Base-by-base conservation (phyloP, 176 grass and related monocot species). In the Oryza officinalis region DNA sequence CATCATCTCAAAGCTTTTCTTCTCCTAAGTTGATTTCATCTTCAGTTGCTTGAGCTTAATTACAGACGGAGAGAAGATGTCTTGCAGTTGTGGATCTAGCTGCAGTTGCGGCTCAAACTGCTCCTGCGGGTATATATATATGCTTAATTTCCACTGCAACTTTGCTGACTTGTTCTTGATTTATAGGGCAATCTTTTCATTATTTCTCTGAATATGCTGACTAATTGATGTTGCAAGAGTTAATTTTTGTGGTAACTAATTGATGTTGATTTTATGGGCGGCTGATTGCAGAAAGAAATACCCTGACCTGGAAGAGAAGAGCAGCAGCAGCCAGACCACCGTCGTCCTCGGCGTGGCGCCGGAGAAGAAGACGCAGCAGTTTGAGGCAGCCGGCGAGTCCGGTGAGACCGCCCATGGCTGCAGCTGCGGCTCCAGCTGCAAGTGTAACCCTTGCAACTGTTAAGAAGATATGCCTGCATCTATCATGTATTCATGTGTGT, bases 361-460 rank as follows among this genome's bases (percentile, higher is more conserved):
- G 0, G 81, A 77, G 40, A 83, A 72, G 72, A 83, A 72, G 72
- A 40, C n/a, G 31, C 37, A 38, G 7, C 82, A 41, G 63, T 18
- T 87, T 20, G 87, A 90, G 87, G 30, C 18, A 20, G 85, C 81
- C 2, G 6, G 57, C 0, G 84, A 85, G 71, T 81, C 78, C 17
- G 71, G 76, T 17, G 40, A 87, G 67, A 37, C 77, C n/a, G 35
- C 32, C 83, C 83, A 80, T 5, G 73, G 47, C 45, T 93, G 87
- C 91, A 77, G 26, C 32, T 92, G 91, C 40, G 84, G 84, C 10
- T 9, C 40, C 63, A 69, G 0, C 80, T 92, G 91, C 84, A 81
- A 23, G 27, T 92, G 90, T 69, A 22, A 80, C 74, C 86, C 75
- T 31, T 92, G 90, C 70, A 86, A 60, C 71, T 92, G 90, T 76